A percentile compares a stretch with the other conserved stretches of the same genome.
These are phyloP conservation scores for Cardamine occulta DNA, from an alignment of 345 rosid genomes.

Conservation along the genomic window DNA sequence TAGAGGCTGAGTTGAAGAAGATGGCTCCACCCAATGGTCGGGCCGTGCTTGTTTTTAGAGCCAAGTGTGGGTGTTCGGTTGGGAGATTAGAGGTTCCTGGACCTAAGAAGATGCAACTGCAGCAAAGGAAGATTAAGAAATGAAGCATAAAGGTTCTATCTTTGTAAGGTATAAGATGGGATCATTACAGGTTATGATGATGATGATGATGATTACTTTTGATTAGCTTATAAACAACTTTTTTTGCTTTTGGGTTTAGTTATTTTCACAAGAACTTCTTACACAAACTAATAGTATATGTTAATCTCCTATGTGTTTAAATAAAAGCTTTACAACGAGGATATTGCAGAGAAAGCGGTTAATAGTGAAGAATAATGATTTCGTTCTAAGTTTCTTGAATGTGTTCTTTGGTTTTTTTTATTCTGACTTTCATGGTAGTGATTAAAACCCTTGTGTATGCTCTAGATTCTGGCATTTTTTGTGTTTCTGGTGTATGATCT, in stretches of 20 bases:
- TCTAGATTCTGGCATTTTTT: not conserved
- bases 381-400: not conserved
- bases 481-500: not conserved
- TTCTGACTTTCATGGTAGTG: not conserved
- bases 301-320: slow-evolving; percentile 31
- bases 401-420: slow-evolving; percentile 11
- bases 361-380: slow-evolving; percentile 10
- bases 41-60: slow-evolving; percentile 69
- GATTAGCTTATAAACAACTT: slow-evolving; percentile 33
- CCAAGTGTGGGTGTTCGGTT: slow-evolving; percentile 70
- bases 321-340: slow-evolving; percentile 39
- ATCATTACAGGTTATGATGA: slow-evolving; percentile 18
- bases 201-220: slow-evolving; percentile 17
- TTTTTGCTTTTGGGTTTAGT: slow-evolving; percentile 22
- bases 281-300: slow-evolving; percentile 32
- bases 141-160: slow-evolving; percentile 44
- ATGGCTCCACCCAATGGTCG: slow-evolving; percentile 81
- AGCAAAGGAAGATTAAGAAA: slow-evolving; percentile 71
- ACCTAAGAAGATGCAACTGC: slow-evolving; percentile 53
- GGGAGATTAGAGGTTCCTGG: slow-evolving; percentile 94
- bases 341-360: slow-evolving; percentile 26
- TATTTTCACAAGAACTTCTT: slow-evolving; percentile 24
- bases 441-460: not conserved
- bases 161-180: slow-evolving; percentile 11
- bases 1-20: slow-evolving; percentile 79